Conservation (phyloP, 208 protist species). For the Giardia duodenalis region DNA sequence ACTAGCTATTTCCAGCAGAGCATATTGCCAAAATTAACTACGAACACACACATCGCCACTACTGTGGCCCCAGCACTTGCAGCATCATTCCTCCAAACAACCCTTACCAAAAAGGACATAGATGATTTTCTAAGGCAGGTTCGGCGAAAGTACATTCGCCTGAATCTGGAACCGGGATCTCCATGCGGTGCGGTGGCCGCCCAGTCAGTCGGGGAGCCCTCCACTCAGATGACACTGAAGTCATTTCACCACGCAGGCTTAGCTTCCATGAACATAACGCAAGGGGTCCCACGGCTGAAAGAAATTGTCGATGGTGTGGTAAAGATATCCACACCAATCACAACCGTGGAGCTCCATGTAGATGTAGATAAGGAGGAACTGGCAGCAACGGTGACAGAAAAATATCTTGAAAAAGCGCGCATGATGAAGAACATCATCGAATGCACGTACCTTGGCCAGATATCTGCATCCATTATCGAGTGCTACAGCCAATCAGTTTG, state of each 20-base stretch:
- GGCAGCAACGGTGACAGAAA: not conserved
- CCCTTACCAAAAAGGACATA: conserved; percentile 47
- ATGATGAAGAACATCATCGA: conserved; percentile 13
- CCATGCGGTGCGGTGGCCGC: conserved; percentile 90
- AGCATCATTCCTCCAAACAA: conserved; percentile 48
- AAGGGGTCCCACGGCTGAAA: conserved; percentile 5
- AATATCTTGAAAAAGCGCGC: not conserved
- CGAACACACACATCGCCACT: conserved; percentile 58
- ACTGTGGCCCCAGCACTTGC: no score
- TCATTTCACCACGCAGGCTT: conserved; percentile 75
- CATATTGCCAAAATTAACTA: not conserved
- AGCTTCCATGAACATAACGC: conserved; percentile 75
- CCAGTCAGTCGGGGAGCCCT: conserved; percentile 94
- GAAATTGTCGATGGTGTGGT: not conserved
- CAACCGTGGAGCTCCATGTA: not conserved
- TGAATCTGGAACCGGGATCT: conserved; percentile 78
- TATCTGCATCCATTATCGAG: not conserved
- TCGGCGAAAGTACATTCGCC: conserved; percentile 60
- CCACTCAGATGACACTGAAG: conserved; percentile 98
- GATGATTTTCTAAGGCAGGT: conserved; percentile 56
- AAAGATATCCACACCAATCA: not conserved
- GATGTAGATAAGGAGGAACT: not conserved
- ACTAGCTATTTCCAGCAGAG: not conserved
- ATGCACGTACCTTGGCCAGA: not conserved
- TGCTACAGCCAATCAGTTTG: not conserved